Evolutionary conservation across 1,139 yeast genomes (phyloP).

Genomic region (Yamadazyma taylorii): DNA sequence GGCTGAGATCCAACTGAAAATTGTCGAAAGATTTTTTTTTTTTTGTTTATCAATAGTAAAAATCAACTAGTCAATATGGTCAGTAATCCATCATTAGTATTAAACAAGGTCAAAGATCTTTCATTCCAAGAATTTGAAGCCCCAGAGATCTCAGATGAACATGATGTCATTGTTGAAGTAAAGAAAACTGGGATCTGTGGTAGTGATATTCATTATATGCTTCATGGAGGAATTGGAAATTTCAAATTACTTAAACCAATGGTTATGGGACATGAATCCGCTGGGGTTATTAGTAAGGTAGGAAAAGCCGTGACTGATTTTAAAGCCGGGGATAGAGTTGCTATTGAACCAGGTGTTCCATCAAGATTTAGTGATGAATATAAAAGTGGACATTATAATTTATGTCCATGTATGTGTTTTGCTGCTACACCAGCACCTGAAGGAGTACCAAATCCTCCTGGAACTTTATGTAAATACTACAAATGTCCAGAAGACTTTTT

Average conservation of each 20-base stretch:
- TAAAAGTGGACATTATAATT: conserved; percentile 73
- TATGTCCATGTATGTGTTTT: conserved; percentile 82
- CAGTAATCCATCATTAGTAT: conserved; percentile 66
- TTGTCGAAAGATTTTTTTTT: neutral
- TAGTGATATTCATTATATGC: conserved; percentile 80
- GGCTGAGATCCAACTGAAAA: neutral
- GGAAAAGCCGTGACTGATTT: conserved; percentile 58
- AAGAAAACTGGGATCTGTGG: conserved; percentile 86
- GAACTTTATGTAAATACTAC: conserved; percentile 74
- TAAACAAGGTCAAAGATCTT: conserved; percentile 64
- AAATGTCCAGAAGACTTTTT: conserved; percentile 82
- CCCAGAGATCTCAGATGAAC: conserved; percentile 61
- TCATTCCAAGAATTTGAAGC: conserved; percentile 63
- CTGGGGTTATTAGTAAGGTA: conserved; percentile 69
- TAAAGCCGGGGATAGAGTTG: conserved; percentile 78
- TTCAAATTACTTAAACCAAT: conserved; percentile 64
- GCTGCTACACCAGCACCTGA: conserved; percentile 74
- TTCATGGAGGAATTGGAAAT: conserved; percentile 79
- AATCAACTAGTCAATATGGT: conserved; percentile 18
- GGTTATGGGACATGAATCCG: conserved; percentile 77
- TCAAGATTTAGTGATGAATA: conserved; percentile 74
- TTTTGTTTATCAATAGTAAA: too few relatives aligned
- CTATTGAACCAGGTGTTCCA: conserved; percentile 75
- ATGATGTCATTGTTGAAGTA: conserved; percentile 73
- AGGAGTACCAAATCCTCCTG: conserved; percentile 50